Evolutionary conservation across 768 basidiomycete species (phyloP).

Genomic region (Russula virescens): DNA sequence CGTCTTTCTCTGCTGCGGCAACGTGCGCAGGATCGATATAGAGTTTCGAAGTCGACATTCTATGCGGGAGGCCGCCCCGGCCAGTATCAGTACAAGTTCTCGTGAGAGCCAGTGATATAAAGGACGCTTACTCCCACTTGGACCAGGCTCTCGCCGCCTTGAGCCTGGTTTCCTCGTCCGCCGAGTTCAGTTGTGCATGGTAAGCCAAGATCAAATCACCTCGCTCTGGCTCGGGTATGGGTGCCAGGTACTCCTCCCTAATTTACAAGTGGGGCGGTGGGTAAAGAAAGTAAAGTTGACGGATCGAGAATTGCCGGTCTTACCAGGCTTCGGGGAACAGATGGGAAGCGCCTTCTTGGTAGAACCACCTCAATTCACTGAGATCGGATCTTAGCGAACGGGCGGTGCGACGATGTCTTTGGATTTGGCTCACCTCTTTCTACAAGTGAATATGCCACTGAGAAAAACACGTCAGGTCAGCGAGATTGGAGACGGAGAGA

Average conservation of each 20-base stretch:
- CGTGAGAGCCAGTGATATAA: neutral
- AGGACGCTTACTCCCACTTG: conserved; percentile 77
- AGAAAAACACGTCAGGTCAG: conserved; percentile 2
- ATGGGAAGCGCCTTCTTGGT: conserved; percentile 78
- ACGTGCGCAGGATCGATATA: conserved; percentile 63
- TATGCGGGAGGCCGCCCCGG: conserved; percentile 33
- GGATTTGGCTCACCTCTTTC: conserved; percentile 52
- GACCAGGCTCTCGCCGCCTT: conserved; percentile 80
- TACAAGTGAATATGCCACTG: conserved; percentile 85
- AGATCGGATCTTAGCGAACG: neutral
- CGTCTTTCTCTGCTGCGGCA: conserved; percentile 61
- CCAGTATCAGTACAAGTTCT: neutral
- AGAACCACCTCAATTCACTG: conserved; percentile 86
- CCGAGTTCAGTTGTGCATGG: conserved; percentile 68
- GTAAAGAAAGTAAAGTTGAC: too few species aligned
- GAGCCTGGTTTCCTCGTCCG: conserved; percentile 58
- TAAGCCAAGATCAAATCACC: conserved; percentile 80
- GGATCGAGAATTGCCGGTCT: neutral
- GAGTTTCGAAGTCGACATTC: conserved; percentile 79
- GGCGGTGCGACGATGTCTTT: too few species aligned
- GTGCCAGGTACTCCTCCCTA: conserved; percentile 80
- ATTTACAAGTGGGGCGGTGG: neutral
- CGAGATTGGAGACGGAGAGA: neutral
- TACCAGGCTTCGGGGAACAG: conserved; percentile 88
- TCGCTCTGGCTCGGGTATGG: conserved; percentile 77